These are phyloP conservation scores for Aspergillus persii DNA, from an alignment of 2,329 filamentous ascomycete species.

Conservation along the genomic window DNA sequence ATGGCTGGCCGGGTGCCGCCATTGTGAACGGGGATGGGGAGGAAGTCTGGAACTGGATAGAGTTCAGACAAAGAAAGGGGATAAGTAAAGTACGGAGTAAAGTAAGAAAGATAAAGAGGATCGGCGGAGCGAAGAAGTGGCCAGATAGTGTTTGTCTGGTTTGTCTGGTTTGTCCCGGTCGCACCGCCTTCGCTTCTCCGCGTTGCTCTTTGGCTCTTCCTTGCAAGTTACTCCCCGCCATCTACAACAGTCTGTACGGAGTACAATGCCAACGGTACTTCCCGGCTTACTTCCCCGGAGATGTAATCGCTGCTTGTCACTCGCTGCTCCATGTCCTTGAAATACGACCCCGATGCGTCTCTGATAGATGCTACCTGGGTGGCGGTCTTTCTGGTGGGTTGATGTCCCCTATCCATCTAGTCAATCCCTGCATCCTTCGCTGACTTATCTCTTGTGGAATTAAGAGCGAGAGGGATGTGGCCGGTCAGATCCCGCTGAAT, in stretches of 20 bases:
- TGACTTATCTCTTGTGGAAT: constrained; percentile 27
- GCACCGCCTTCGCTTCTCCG: constrained; percentile 19
- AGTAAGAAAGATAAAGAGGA: constrained; percentile 5
- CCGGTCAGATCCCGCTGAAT: constrained; percentile 60
- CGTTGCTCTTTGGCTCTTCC: neutral
- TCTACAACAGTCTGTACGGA: no score
- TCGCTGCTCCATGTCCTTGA: constrained; percentile 39
- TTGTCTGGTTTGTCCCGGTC: neutral
- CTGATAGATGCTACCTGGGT: constrained; percentile 38
- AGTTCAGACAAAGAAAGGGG: neutral
- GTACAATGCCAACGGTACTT: no score
- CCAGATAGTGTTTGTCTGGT: constrained; percentile 17
- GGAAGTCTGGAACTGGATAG: neutral
- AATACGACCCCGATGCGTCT: constrained; percentile 40
- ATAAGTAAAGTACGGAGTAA: neutral
- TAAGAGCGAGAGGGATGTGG: constrained; percentile 60
- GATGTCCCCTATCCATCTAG: neutral
- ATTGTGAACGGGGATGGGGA: constrained; percentile 22
- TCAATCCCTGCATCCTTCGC: neutral
- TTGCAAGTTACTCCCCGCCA: no score
- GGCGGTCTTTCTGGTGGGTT: constrained; percentile 39
- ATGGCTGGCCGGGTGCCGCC: constrained; percentile 52
- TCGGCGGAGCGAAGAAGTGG: constrained; percentile 12
- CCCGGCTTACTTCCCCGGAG: no score
- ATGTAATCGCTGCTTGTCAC: neutral